phyloP scores from a whole-genome alignment of 768 basidiomycete species.

The Polyporus arcularius region DNA sequence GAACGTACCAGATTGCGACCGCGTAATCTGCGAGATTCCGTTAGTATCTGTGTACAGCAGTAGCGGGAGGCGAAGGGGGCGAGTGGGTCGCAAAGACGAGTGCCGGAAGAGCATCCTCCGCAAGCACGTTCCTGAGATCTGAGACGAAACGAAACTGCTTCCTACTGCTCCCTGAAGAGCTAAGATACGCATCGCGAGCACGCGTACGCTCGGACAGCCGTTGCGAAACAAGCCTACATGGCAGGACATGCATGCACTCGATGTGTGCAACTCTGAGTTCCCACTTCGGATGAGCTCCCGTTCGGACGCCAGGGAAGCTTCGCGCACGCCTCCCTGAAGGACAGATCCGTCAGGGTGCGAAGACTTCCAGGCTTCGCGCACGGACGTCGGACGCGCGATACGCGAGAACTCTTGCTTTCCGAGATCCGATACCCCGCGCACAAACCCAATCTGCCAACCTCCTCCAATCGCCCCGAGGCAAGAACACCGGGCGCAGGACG shows the following conservation, averaged over 20 bases:
- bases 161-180: too few species aligned
- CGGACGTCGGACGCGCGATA: neutral
- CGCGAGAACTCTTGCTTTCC: neutral
- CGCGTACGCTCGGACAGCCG: too few species aligned
- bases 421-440: neutral
- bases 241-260: too few species aligned
- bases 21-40: conserved; percentile 22
- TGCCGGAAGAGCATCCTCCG: too few species aligned
- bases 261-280: too few species aligned
- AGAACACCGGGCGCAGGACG: neutral
- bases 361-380: neutral
- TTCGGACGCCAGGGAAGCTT: conserved; percentile 13
- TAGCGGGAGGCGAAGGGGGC: conserved; percentile 16
- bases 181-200: too few species aligned
- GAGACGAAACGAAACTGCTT: too few species aligned
- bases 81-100: too few species aligned
- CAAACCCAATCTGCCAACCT: neutral
- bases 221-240: too few species aligned
- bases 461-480: too few species aligned
- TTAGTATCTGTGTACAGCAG: neutral
- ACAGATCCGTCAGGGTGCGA: neutral
- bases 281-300: conserved; percentile 1
- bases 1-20: conserved; percentile 25
- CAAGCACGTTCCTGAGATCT: too few species aligned
- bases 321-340: neutral